Evolutionary conservation across 208 protist species (phyloP).

Genomic region (Porcisia hertigi): DNA sequence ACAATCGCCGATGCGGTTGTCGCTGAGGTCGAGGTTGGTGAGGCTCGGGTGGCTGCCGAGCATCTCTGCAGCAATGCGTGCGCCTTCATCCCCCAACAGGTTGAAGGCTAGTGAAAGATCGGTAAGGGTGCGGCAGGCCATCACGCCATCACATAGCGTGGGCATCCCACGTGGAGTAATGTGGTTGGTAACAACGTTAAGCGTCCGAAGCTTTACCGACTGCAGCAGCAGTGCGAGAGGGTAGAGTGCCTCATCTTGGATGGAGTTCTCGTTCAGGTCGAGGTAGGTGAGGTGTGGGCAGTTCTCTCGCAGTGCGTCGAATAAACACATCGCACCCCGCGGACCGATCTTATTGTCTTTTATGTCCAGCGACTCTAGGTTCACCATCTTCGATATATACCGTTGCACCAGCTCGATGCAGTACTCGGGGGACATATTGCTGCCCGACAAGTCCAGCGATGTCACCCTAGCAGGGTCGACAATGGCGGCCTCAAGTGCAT

Average conservation of each 20-base stretch:
- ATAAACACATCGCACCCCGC: slow-evolving; percentile 55
- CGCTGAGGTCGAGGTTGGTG: slow-evolving; percentile 67
- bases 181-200: slow-evolving; percentile 79
- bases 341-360: slow-evolving; percentile 86
- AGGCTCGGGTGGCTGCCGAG: slow-evolving; percentile 59
- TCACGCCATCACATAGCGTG: slow-evolving; percentile 76
- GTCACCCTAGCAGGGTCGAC: slow-evolving; percentile 42
- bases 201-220: slow-evolving; percentile 45
- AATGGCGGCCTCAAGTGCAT: slow-evolving; percentile 48
- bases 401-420: slow-evolving; percentile 46
- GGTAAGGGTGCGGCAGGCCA: slow-evolving; percentile 46
- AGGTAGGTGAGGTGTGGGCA: slow-evolving; percentile 72
- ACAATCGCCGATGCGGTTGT: slow-evolving; percentile 78
- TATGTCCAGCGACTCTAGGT: slow-evolving; percentile 70
- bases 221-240: slow-evolving; percentile 59
- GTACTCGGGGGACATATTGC: slow-evolving; percentile 61
- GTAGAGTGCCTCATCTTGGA: slow-evolving; percentile 74
- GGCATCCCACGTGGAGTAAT: slow-evolving; percentile 74
- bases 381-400: slow-evolving; percentile 64
- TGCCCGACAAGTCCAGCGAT: slow-evolving; percentile 77
- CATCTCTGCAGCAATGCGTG: slow-evolving; percentile 46
- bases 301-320: slow-evolving; percentile 54
- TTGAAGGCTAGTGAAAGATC: slow-evolving; percentile 81
- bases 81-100: slow-evolving; percentile 72
- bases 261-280: slow-evolving; percentile 85